A percentile compares a stretch with the other conserved stretches of the same genome.
These are phyloP conservation scores for Phlyctochytrium planicorne DNA, from an alignment of 192 early-diverging fungal genomes.

Conservation along the genomic window DNA sequence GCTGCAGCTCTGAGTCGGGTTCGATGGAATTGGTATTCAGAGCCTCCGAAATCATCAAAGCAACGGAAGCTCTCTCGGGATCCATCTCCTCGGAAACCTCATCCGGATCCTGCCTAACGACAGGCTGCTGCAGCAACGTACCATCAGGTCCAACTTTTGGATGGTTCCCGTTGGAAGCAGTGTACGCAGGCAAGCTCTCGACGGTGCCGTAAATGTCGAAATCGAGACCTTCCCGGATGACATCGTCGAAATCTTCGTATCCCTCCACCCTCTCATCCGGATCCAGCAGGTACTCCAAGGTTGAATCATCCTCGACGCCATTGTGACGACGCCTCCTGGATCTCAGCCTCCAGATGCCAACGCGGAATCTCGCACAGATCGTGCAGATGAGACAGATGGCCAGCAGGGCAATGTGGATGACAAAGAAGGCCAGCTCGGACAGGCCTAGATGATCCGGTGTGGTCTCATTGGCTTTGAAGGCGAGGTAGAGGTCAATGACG, in stretches of 20 bases:
- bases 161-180: neutral
- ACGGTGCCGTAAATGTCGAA: constrained; percentile 22
- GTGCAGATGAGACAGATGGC: neutral
- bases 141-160: too few species aligned
- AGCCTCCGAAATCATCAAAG: too few species aligned
- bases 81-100: too few species aligned
- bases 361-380: neutral
- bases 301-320: neutral
- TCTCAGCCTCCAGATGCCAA: neutral
- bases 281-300: constrained; percentile 3
- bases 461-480: neutral
- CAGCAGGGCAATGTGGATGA: neutral
- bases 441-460: neutral
- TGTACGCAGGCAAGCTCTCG: constrained; percentile 29
- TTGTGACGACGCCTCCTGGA: neutral
- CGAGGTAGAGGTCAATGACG: neutral
- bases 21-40: too few species aligned
- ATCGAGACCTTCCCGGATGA: constrained; percentile 25
- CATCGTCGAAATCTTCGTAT: constrained; percentile 30
- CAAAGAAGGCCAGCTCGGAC: neutral
- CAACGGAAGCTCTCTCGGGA: too few species aligned
- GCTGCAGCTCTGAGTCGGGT: too few species aligned
- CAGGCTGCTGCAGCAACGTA: too few species aligned
- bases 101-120: too few species aligned
- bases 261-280: constrained; percentile 13